Percentiles rank a stretch among this genome's conserved stretches.
Evolutionary conservation across 306 rosid genomes (phyloP).

Genomic region (Prunus dulcis): DNA sequence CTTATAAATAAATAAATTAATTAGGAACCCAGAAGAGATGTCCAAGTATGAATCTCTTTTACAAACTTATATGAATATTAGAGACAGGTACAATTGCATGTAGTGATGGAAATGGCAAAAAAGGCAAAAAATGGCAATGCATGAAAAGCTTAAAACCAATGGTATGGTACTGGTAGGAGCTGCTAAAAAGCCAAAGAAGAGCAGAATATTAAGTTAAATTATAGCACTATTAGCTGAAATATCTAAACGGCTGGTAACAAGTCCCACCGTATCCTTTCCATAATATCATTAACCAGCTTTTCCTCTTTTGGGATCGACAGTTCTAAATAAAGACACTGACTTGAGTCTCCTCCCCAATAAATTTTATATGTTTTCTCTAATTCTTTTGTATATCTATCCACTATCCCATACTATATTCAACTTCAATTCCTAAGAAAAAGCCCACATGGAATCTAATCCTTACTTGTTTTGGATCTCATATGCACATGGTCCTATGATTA

Average conservation of each 20-base stretch:
- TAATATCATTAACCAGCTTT: constrained; percentile 2
- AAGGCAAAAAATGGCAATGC: no score
- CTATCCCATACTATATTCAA: constrained; percentile 17
- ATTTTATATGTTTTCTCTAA: constrained; percentile 8
- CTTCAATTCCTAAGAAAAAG: constrained; percentile 17
- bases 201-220: no score
- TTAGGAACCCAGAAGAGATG: no score
- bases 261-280: constrained; percentile 15
- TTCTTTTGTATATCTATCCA: constrained; percentile 10
- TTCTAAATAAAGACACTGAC: constrained; percentile 17
- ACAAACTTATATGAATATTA: no score
- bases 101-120: no score
- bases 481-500: constrained; percentile 48
- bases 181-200: neutral
- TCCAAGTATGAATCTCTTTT: no score
- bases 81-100: no score
- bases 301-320: constrained; percentile 17
- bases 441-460: constrained; percentile 61
- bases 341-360: constrained; percentile 18
- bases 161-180: no score
- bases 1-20: no score
- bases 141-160: no score
- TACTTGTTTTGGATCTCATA: constrained; percentile 34
- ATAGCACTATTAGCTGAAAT: no score
- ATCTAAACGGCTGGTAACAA: neutral